A percentile compares a stretch with the other conserved stretches of the same genome.
These are phyloP conservation scores for Vitrella brassicaformis DNA, from an alignment of 73 alveolate species.

Conservation along the genomic window DNA sequence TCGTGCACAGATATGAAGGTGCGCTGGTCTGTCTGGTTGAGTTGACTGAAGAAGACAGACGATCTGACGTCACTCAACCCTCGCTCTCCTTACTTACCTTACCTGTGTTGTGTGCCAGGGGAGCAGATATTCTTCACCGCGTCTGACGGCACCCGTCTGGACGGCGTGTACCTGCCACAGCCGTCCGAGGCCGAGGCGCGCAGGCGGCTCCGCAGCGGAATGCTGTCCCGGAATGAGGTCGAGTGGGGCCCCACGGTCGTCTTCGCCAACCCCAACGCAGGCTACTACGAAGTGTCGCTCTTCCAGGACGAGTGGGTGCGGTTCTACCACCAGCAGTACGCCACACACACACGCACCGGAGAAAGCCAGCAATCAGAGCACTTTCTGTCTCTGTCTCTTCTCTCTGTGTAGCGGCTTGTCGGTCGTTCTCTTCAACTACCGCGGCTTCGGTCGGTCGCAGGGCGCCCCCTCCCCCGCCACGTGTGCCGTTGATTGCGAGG, in stretches of 20 bases:
- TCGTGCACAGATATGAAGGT: neutral
- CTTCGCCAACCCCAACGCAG: slow-evolving; percentile 33
- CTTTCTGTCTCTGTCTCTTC: neutral
- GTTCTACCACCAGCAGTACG: slow-evolving; percentile 1
- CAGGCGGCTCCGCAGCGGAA: neutral
- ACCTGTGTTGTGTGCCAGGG: neutral
- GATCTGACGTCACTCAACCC: too few relatives aligned
- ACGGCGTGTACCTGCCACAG: neutral
- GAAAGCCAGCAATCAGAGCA: neutral
- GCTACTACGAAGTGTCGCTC: slow-evolving; percentile 15
- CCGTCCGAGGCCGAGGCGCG: neutral
- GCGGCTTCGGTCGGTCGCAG: slow-evolving; percentile 17
- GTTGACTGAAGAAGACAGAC: too few relatives aligned
- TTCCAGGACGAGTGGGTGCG: slow-evolving; percentile 6
- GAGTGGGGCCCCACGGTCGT: slow-evolving; percentile 11
- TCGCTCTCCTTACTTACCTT: neutral
- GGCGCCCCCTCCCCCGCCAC: slow-evolving; percentile 4
- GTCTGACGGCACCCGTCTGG: neutral
- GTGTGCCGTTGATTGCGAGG: slow-evolving; percentile 6
- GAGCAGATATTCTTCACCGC: neutral
- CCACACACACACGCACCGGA: neutral
- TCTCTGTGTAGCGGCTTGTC: neutral
- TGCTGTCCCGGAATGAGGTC: neutral
- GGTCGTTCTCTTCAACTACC: slow-evolving; percentile 10
- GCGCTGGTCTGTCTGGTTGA: neutral